Conservation (phyloP, 352 stramenopile species). For the Phytophthora multivora region DNA sequence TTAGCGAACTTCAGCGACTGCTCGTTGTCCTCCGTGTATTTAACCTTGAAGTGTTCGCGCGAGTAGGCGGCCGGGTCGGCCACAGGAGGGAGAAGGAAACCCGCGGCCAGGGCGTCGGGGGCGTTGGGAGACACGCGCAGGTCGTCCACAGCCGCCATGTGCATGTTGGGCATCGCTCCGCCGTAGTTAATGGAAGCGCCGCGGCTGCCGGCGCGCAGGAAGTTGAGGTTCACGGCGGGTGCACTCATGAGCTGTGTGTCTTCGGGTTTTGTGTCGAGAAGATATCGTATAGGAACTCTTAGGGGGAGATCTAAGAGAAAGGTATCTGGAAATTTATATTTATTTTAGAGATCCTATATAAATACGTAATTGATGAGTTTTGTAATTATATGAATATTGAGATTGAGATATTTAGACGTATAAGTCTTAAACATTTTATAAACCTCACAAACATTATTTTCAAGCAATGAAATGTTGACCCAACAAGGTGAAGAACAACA, state of each 20-base stretch:
- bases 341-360: no score
- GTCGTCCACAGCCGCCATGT: constrained; percentile 41
- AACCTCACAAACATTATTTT: no score
- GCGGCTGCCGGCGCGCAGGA: constrained; percentile 70
- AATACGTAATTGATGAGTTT: no score
- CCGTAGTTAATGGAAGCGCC: constrained; percentile 71
- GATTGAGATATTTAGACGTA: no score
- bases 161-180: constrained; percentile 79
- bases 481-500: no score
- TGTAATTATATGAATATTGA: no score
- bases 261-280: not conserved
- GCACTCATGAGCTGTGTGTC: constrained; percentile 35
- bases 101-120: constrained; percentile 42
- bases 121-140: constrained; percentile 31
- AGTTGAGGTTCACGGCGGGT: constrained; percentile 67
- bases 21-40: constrained; percentile 96
- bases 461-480: no score
- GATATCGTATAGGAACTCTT: constrained; percentile 2
- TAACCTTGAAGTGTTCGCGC: constrained; percentile 96
- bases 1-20: constrained; percentile 98
- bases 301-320: constrained; percentile 12
- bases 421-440: no score
- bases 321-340: no score
- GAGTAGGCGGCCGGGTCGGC: constrained; percentile 95
- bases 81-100: constrained; percentile 78